Evolutionary conservation across 768 basidiomycete genomes (phyloP), one percentile per base, ranked within the genome.

Genomic region (Myochromella boudieri): DNA sequence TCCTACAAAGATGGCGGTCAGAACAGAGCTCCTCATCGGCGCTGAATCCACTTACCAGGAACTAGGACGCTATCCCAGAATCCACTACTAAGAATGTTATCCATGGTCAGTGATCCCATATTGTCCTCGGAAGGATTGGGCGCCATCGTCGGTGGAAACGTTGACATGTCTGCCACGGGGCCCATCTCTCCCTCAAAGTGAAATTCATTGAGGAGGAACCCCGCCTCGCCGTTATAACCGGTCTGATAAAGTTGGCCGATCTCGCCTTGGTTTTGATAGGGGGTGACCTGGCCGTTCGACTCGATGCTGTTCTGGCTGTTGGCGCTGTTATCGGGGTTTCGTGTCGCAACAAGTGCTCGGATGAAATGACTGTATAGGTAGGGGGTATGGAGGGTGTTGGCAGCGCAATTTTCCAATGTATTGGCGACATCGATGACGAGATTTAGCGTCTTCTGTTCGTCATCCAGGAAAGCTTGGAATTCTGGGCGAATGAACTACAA

Each of bases 11-110:
- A 25, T 34, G 11, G n/a, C 3, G 12, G 31, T 21, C 38, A 33
- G 32, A 33, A 26, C 21, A 33, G 36, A 74, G 46, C 59, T 11
- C 8, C 1, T 21, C 31, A 14, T 17, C n/a, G 7, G 6, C 4
- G 5, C 9, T 34, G 11, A 14, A 22, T n/a, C 15, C 11, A 22
- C n/a, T 6, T n/a, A 88, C 89, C 91, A 52, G 91, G 91, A 20
- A 93, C 85, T 27, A 93, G 78, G 58, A 92, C 82, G 54, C 77
- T 91, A 64, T 92, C 91, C 91, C 91, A 93, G 64, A 93, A 93
- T 32, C 81, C 82, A 48, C 74, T 81, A 50, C 81, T 85, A 42
- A 93, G 70, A 33, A 92, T 84, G 57, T 81, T 85, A 56, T 92
- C 91, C 85, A 93, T 91, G 41, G 87, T 84, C 51, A 92, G 60